Evolutionary conservation across 2,329 filamentous ascomycete genomes (phyloP).

Genomic region (Byssothecium circinans): DNA sequence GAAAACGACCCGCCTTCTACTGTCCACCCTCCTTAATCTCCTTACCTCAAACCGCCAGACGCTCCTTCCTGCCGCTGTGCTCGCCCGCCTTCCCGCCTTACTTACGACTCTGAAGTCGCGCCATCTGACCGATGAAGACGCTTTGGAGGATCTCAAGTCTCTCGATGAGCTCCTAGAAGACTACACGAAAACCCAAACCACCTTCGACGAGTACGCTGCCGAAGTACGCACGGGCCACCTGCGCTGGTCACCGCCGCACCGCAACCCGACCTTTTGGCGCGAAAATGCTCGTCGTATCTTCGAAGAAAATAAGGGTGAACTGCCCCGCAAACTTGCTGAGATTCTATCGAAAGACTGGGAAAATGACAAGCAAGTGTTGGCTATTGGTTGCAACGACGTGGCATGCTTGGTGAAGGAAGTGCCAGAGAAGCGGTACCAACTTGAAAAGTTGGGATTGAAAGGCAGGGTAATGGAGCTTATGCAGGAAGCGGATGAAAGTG

Average conservation of each 20-base stretch:
- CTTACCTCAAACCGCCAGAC: slow-evolving; percentile 70
- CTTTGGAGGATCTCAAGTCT: slow-evolving; percentile 53
- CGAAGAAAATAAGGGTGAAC: slow-evolving; percentile 76
- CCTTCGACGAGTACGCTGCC: slow-evolving; percentile 71
- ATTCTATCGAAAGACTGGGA: slow-evolving; percentile 83
- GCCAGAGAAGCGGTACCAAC: slow-evolving; percentile 75
- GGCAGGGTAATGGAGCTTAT: slow-evolving; percentile 89
- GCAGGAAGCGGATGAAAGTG: slow-evolving; percentile 83
- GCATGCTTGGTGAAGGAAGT: slow-evolving; percentile 87
- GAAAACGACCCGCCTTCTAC: slow-evolving; percentile 89
- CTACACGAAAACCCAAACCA: slow-evolving; percentile 72
- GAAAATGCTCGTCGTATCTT: slow-evolving; percentile 88
- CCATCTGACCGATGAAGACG: slow-evolving; percentile 55
- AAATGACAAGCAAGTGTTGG: slow-evolving; percentile 81
- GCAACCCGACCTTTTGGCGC: slow-evolving; percentile 83
- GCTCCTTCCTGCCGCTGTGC: slow-evolving; percentile 79
- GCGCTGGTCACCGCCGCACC: slow-evolving; percentile 89
- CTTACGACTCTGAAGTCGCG: slow-evolving; percentile 59
- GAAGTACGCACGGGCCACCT: slow-evolving; percentile 86
- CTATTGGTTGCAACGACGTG: slow-evolving; percentile 90
- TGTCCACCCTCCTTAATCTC: slow-evolving; percentile 88
- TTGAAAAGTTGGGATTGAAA: slow-evolving; percentile 86
- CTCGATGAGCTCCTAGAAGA: slow-evolving; percentile 73
- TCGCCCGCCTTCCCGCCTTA: slow-evolving; percentile 74
- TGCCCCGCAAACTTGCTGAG: slow-evolving; percentile 79